Evolutionary conservation across 306 rosid species (phyloP).

Genomic region (Betula pendula): DNA sequence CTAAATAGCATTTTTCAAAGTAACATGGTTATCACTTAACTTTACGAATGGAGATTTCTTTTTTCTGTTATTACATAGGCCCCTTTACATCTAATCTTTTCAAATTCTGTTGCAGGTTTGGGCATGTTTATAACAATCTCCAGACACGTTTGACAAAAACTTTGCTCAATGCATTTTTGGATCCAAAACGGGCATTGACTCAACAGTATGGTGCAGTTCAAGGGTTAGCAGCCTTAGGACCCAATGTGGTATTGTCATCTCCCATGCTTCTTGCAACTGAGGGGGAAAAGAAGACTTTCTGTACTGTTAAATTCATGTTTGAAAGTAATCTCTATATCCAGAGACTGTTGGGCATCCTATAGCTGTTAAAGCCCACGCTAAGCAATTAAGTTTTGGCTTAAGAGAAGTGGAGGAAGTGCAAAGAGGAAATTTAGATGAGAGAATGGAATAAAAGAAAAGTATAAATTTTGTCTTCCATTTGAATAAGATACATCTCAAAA

Average conservation of each 20-base stretch:
- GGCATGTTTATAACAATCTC: slow-evolving; percentile 72
- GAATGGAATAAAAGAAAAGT: not conserved
- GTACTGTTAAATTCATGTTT: slow-evolving; percentile 6
- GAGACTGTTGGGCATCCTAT: slow-evolving; percentile 15
- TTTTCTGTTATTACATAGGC: not conserved
- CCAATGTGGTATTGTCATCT: slow-evolving; percentile 65
- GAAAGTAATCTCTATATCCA: slow-evolving; percentile 7
- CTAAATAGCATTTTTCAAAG: not conserved
- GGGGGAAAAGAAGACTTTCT: slow-evolving; percentile 7
- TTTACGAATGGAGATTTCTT: not conserved
- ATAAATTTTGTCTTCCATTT: too few relatives aligned
- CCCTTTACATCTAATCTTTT: not conserved
- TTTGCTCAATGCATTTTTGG: slow-evolving; percentile 81
- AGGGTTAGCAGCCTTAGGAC: slow-evolving; percentile 74
- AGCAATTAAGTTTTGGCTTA: not conserved
- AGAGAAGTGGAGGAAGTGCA: not conserved
- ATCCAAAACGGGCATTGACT: slow-evolving; percentile 74
- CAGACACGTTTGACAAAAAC: slow-evolving; percentile 82
- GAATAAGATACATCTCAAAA: not conserved
- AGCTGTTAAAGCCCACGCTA: not conserved
- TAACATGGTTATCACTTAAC: not conserved
- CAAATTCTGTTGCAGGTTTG: slow-evolving; percentile 58
- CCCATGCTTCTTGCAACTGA: slow-evolving; percentile 27
- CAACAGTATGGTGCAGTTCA: slow-evolving; percentile 89
- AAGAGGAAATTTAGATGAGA: not conserved